These are phyloP conservation scores for Nidularia pulvinata DNA, from an alignment of 768 basidiomycete genomes.

Conservation along the genomic window DNA sequence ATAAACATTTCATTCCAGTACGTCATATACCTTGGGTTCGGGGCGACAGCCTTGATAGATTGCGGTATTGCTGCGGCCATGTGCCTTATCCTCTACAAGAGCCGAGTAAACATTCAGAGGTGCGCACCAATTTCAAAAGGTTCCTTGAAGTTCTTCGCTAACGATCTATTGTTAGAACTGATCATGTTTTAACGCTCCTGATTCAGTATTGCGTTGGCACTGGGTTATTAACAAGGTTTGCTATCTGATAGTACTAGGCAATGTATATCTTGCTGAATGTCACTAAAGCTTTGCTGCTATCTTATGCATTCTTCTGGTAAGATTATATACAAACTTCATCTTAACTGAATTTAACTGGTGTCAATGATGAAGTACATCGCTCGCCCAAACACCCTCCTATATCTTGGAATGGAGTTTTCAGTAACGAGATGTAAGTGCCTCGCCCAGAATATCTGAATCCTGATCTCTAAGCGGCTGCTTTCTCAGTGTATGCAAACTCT, in stretches of 20 bases:
- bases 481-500: constrained; percentile 14
- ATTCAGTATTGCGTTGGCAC: constrained; percentile 28
- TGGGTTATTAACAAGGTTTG: constrained; percentile 25
- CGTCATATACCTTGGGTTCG: constrained; percentile 26
- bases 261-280: background rate
- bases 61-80: constrained; percentile 24
- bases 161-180: constrained; percentile 10
- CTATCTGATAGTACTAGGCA: too few relatives aligned
- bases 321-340: background rate
- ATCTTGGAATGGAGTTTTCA: constrained; percentile 26
- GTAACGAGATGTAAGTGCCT: constrained; percentile 21
- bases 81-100: constrained; percentile 27
- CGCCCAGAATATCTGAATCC: constrained; percentile 11
- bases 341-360: background rate
- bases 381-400: constrained; percentile 21
- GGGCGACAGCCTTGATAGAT: constrained; percentile 23
- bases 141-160: background rate
- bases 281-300: constrained; percentile 21
- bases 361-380: constrained; percentile 19
- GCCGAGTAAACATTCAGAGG: constrained; percentile 13
- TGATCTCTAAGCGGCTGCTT: background rate
- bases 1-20: constrained; percentile 13
- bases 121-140: constrained; percentile 8
- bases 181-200: constrained; percentile 20
- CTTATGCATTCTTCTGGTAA: constrained; percentile 22